Percentiles rank a stretch among this genome's conserved stretches.
Evolutionary conservation across 768 basidiomycete genomes (phyloP).

Genomic region (Leccinum longicurvipes): DNA sequence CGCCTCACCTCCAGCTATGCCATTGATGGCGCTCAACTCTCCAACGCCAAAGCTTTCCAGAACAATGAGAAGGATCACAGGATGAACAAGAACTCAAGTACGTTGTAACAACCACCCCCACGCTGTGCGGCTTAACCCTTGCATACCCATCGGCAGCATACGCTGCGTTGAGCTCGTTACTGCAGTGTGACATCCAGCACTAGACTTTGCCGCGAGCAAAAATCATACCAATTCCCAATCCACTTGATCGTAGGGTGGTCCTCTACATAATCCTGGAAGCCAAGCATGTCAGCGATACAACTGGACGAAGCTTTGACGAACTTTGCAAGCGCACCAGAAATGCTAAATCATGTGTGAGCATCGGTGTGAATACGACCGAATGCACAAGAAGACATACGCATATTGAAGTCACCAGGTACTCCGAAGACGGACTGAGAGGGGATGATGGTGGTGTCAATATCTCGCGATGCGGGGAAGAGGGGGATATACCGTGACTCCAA

Average conservation of each 20-base stretch:
- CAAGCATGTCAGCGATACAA: not conserved
- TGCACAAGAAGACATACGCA: slow-evolving; percentile 37
- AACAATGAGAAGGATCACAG: not conserved
- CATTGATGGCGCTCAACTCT: slow-evolving; percentile 83
- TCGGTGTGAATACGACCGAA: not conserved
- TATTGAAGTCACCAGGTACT: slow-evolving; percentile 85
- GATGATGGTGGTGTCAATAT: not conserved
- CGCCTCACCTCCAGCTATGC: slow-evolving; percentile 65
- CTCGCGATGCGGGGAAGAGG: not conserved
- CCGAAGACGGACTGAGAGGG: slow-evolving; percentile 68
- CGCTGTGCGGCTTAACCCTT: slow-evolving; percentile 69
- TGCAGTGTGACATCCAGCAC: slow-evolving; percentile 25
- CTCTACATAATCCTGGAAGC: slow-evolving; percentile 71
- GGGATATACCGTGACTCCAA: slow-evolving; percentile 54
- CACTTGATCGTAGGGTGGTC: slow-evolving; percentile 74
- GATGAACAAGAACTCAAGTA: slow-evolving; percentile 25
- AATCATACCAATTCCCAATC: slow-evolving; percentile 76
- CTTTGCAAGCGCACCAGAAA: slow-evolving; percentile 23
- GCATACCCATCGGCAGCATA: slow-evolving; percentile 96
- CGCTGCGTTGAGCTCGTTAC: slow-evolving; percentile 82
- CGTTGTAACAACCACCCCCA: slow-evolving; percentile 80
- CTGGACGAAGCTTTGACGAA: not conserved
- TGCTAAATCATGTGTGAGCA: slow-evolving; percentile 16
- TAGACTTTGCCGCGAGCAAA: not conserved
- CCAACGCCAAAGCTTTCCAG: slow-evolving; percentile 81